Percentiles rank a stretch among this genome's conserved stretches.
phyloP scores from a whole-genome alignment of 2,329 filamentous ascomycete genomes.

The Ophiocordyceps camponoti-leonardi region DNA sequence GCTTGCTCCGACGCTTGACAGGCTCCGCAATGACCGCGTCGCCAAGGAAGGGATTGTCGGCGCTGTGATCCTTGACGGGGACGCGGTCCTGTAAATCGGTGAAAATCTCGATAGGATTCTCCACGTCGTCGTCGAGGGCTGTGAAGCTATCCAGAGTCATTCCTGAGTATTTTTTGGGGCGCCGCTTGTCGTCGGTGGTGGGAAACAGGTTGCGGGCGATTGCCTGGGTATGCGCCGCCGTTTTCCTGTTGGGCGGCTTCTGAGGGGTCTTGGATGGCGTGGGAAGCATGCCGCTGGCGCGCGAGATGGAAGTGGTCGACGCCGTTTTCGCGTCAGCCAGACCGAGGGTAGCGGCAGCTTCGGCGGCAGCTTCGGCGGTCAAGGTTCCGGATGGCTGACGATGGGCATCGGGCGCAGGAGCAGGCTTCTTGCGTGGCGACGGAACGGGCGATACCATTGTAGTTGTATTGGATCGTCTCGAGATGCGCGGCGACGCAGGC shows the following conservation, averaged over 20 bases:
- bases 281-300: slow-evolving; percentile 42
- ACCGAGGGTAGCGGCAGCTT: slow-evolving; percentile 24
- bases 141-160: slow-evolving; percentile 40
- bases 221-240: slow-evolving; percentile 30
- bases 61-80: slow-evolving; percentile 46
- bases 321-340: slow-evolving; percentile 13
- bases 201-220: slow-evolving; percentile 47
- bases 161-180: slow-evolving; percentile 37
- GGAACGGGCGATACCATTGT: slow-evolving; percentile 23
- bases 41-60: slow-evolving; percentile 57
- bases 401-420: slow-evolving; percentile 26
- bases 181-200: slow-evolving; percentile 38
- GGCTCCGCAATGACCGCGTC: slow-evolving; percentile 21
- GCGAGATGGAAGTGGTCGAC: slow-evolving; percentile 11
- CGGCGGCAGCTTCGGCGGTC: slow-evolving; percentile 23
- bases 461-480: slow-evolving; percentile 13
- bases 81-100: slow-evolving; percentile 67
- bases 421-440: slow-evolving; percentile 34
- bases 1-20: slow-evolving; percentile 34
- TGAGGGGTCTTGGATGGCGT: slow-evolving; percentile 65
- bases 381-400: slow-evolving; percentile 28
- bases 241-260: slow-evolving; percentile 38
- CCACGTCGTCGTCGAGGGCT: slow-evolving; percentile 27
- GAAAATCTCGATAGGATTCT: slow-evolving; percentile 51
- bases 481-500: slow-evolving; percentile 14